Base-by-base conservation (phyloP, 2,329 filamentous ascomycete genomes). In the Coleophoma eucalyptorum region DNA sequence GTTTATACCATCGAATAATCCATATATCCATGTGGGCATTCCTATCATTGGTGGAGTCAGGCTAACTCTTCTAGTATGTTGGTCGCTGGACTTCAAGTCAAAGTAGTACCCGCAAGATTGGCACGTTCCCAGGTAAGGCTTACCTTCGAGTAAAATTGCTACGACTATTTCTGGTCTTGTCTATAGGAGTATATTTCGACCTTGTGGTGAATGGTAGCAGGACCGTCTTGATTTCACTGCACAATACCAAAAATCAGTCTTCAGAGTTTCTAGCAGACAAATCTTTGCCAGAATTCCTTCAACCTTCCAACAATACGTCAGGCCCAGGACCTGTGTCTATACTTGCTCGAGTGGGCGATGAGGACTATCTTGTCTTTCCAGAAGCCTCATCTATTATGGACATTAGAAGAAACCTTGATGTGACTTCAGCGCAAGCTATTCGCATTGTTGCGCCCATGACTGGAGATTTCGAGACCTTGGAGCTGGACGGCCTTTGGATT, bases 381-480 rank as follows among this genome's bases (percentile, higher is more conserved):
- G 58, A 62, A 48, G 58, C 58, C 16, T 56, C 54, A 18, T 58
- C 53, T 4, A 46, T 57, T 16, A 52, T 58, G 4, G 41, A 51
- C 16, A 48, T 62, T 20, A 46, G 55, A 21, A 48, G 50, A 31
- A 54, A 52, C 18, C 35, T 63, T 5, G 51, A 58, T 33, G 33
- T 43, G 5, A 34, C 31, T 10, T 52, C 47, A 16, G 35, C 37
- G 2, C 61, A 62, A 42, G 43, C 54, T 8, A 57, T 60, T 38
- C 53, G 61, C 21, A 52, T 62, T 15, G 62, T 62, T 52, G 61
- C 61, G 37, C 58, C 60, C 16, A 61, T 62, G 55, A 42, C 50
- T 6, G 51, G 58, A 33, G 42, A 50, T 5, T 33, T 54, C n/a
- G 56, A 60, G 37, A 59, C 55, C 3, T 43, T 63, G 10, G 60